Base-by-base conservation (phyloP, 257 asterid genomes). In the Ballota nigra region DNA sequence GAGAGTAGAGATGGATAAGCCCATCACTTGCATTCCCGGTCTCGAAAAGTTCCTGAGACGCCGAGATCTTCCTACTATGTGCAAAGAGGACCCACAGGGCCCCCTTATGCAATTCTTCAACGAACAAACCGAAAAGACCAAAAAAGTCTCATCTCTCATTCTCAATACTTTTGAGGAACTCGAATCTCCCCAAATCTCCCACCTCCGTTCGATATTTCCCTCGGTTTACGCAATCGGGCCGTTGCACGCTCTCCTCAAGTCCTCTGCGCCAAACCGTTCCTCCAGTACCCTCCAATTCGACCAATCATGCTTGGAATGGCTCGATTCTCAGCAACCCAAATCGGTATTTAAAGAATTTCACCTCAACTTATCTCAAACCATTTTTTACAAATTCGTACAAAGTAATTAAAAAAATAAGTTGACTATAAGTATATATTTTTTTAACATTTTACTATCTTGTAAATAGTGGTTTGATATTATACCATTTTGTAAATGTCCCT, bases 91-190 rank as follows among this genome's bases (percentile, higher is more conserved):
- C 11, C 76, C 78, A 0, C 36, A 72, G 3, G 58, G n/a, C 60
- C 73, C 38, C 0, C 1, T 74, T 3, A 4, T 83, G 26, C 83
- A 77, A 11, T 80, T 77, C 53, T 83, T n/a, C 85, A 64, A 77
- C 0, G 23, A 38, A 34, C 85, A 80, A 73, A 15, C 83, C 59
- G 41, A 63, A 3, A 71, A 80, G 53, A 75, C 77, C 78, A 66
- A 36, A 6, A 69, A 69, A 5, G 86, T 84, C 23, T 79, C 84
- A 1, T 76, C 80, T n/a, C 76, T 82, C 63, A 76, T 82, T 22
- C 84, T 82, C 71, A 79, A 82, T 76, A 82, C 86, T 5, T 82
- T 79, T 29, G 73, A 82, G 38, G 74, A 79, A 29, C 86, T 82
- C 5, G 85, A 81, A 57, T 56, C 70, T 29, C 76, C 85, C 1